phyloP scores from a whole-genome alignment of 2,329 filamentous ascomycete genomes.

The Botrytis medusae region DNA sequence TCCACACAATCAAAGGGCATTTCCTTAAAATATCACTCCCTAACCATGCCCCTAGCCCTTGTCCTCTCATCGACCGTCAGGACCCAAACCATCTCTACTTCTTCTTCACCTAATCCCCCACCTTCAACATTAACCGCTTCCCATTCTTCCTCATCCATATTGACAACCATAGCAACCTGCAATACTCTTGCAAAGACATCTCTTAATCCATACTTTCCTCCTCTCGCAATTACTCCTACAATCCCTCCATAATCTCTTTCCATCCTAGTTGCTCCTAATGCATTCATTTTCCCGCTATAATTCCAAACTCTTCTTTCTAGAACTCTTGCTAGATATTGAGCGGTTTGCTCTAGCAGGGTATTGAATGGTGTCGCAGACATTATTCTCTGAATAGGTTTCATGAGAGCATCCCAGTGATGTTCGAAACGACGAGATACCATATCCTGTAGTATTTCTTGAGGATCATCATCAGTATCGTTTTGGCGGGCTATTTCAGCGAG shows the following conservation, averaged over 20 bases:
- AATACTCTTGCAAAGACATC: conserved; percentile 74
- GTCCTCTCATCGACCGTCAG: conserved; percentile 71
- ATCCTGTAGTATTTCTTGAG: conserved; percentile 54
- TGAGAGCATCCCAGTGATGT: conserved; percentile 79
- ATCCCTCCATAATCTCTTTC: conserved; percentile 82
- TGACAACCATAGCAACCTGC: conserved; percentile 83
- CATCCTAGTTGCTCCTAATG: conserved; percentile 76
- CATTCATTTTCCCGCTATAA: conserved; percentile 72
- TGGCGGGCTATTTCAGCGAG: conserved; percentile 55
- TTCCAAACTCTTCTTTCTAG: conserved; percentile 87
- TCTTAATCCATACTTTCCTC: conserved; percentile 71
- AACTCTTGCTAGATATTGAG: conserved; percentile 45
- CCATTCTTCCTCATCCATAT: conserved; percentile 97
- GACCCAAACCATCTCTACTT: conserved; percentile 70
- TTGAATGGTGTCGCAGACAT: conserved; percentile 74
- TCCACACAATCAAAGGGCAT: conserved; percentile 1
- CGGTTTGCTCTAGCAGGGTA: conserved; percentile 59
- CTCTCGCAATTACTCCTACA: conserved; percentile 64
- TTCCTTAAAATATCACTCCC: conserved; percentile 1
- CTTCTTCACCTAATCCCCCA: conserved; percentile 45
- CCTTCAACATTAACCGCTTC: conserved; percentile 62
- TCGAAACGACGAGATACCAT: conserved; percentile 79
- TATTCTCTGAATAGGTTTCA: conserved; percentile 79
- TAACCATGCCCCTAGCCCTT: conserved; percentile 68
- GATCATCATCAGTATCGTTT: conserved; percentile 48